Base-by-base conservation (phyloP, 106 monocot genomes). In the Dendrobium chrysotoxum region DNA sequence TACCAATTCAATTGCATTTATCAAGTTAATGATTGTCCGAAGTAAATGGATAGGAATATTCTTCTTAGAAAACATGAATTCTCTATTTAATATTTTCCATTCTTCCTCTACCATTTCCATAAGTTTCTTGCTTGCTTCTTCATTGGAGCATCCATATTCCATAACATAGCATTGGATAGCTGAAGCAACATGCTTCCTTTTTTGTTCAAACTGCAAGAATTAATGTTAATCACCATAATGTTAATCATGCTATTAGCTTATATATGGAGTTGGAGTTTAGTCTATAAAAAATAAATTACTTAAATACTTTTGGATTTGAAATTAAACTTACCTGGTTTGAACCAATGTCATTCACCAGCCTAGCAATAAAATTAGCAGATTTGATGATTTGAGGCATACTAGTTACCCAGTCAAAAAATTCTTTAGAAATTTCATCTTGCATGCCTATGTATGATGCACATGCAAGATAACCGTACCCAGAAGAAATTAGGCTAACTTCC, bases 101-200 rank as follows among this genome's bases (percentile, higher is more conserved):
- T 53, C 53, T 53, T 53, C 53, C 45, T 80, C 53, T 16, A 77
- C 18, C 53, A 54, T 30, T 18, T 53, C 77, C 28, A 28, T 13
- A 35, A 11, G 46, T 8, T 46, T 76, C 25, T 76, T 25, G 25
- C 23, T 1, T 47, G 76, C 25, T 76, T 76, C 76, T 40, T 20
- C 4, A 0, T 44, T 2, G 8, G 46, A 35, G 35, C 35, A 35
- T 35, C 35, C 3, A 35, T 35, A 3, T 35, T 35, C 35, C 35
- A 35, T 35, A 3, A 35, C 35, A 35, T 35, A 77, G 5, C 47
- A 46, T 12, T 77, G 76, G 9, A 53, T 12, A 2, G 47, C 50
- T 53, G 76, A 77, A 53, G 76, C 30, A 77, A 77, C 76, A 77
- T 77, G 76, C 5, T 77, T 28, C 9, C 47, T 35, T 77, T 77